Conservation (phyloP, 495 filamentous ascomycete genomes). For the Hypoxylon cercidicola region DNA sequence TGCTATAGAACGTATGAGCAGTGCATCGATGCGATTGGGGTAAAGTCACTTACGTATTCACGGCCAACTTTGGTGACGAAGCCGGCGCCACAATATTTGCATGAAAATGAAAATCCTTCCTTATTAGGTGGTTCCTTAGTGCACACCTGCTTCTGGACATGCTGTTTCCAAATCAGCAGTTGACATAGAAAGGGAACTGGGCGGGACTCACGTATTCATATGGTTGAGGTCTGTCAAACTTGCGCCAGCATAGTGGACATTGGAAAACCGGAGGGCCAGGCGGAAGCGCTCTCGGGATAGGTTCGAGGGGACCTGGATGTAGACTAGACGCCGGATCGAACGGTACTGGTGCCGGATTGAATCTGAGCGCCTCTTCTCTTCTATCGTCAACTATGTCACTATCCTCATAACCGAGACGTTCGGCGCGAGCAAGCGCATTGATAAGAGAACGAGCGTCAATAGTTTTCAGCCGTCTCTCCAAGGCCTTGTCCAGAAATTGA, state of each 20-base stretch:
- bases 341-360: constrained; percentile 33
- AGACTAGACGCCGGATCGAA: constrained; percentile 23
- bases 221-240: constrained; percentile 45
- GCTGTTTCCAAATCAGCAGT: constrained; percentile 42
- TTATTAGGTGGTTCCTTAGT: constrained; percentile 40
- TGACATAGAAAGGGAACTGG: not conserved
- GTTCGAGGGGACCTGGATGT: not conserved
- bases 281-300: not conserved
- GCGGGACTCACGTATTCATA: constrained; percentile 55
- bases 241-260: constrained; percentile 54
- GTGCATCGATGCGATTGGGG: not conserved
- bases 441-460: constrained; percentile 60
- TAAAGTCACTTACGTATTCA: constrained; percentile 46
- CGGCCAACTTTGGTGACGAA: constrained; percentile 48
- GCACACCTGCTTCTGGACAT: constrained; percentile 53
- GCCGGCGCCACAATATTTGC: constrained; percentile 53
- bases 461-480: constrained; percentile 56
- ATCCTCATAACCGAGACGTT: constrained; percentile 60
- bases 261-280: constrained; percentile 38
- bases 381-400: constrained; percentile 55
- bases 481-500: constrained; percentile 57
- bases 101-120: constrained; percentile 48
- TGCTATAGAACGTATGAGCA: constrained; percentile 46
- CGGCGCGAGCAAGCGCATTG: constrained; percentile 60
- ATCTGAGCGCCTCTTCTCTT: constrained; percentile 21